Conservation (phyloP, 2,329 filamentous ascomycete species). For the Rhexocercosporidium sp. region DNA sequence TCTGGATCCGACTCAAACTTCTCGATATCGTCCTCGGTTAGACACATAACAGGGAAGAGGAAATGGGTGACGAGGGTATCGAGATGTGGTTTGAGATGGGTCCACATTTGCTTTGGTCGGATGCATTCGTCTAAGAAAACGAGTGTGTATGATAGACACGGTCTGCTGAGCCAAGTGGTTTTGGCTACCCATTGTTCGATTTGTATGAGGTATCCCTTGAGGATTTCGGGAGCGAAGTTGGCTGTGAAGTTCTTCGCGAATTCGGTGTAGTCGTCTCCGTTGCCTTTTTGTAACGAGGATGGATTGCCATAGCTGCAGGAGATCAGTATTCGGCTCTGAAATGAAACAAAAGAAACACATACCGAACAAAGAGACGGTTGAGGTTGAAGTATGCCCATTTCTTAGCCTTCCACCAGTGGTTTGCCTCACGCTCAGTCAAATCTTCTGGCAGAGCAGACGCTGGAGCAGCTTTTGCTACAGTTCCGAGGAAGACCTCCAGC, state of each 20-base stretch:
- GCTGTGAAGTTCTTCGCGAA: conserved; percentile 91
- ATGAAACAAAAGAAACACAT: conserved; percentile 40
- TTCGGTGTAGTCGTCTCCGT: conserved; percentile 75
- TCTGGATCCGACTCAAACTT: conserved; percentile 93
- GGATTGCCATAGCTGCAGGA: conserved; percentile 83
- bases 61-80: conserved; percentile 93
- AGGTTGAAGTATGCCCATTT: conserved; percentile 99
- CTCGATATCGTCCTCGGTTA: conserved; percentile 89
- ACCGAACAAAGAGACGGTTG: conserved; percentile 94
- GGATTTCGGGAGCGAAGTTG: conserved; percentile 92
- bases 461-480: conserved; percentile 85
- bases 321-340: conserved; percentile 19
- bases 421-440: conserved; percentile 83
- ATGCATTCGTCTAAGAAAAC: conserved; percentile 97
- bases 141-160: conserved; percentile 90
- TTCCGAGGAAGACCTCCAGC: conserved; percentile 93
- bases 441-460: conserved; percentile 79
- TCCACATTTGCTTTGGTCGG: conserved; percentile 97
- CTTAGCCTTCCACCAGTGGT: conserved; percentile 99
- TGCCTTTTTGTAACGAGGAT: conserved; percentile 72
- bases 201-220: conserved; percentile 92
- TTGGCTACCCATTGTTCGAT: conserved; percentile 98
- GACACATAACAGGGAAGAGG: conserved; percentile 92
- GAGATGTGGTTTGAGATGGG: conserved; percentile 89
- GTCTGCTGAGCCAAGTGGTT: conserved; percentile 91